Base-by-base conservation (phyloP, 305 asterid species). In the Monarda citriodora region DNA sequence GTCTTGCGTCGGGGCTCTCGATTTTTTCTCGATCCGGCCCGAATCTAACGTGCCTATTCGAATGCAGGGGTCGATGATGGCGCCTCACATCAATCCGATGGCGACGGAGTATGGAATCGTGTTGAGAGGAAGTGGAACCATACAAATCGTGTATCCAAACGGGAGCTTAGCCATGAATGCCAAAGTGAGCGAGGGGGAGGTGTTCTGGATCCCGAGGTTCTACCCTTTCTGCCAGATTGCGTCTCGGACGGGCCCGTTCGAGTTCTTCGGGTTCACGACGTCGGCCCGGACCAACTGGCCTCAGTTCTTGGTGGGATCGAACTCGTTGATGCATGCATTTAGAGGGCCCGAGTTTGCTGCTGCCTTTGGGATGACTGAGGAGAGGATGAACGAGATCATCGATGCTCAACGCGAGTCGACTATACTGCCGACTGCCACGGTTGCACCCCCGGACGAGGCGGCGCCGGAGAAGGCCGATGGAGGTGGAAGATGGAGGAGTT, bases 201-300 rank as follows among this genome's bases (percentile, higher is more conserved):
- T 86, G 6, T 92, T 92, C 37, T 80, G 88, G 89, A 66, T 89
- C 18, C 98, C 97, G 0, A 63, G 93, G 20, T 89, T 68, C 86
- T 87, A 74, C 75, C 91, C 97, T 0, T 92, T 89, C 76, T 89
- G 98, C 84, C 95, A 89, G 56, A 92, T 89, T 0, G 93, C 96
- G 15, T 84, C 98, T 7, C 67, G 79, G 1, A 66, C 80, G 0
- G 93, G 88, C 21, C 77, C 93, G 1, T 85, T 89, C 3, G 96
- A 75, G 94, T 87, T 92, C 82, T 83, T 89, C 26, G 96, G 98
- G 9, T 92, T 84, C 91, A 78, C 96, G 3, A 83, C 96, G 0
- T 77, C 96, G 0, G 79, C 96, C 0, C 59, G 76, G 1, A 54
- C 79, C 64, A 89, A 92, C 67, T 36, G 71, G 87, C 98, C 98